Evolutionary conservation across 2,329 filamentous ascomycete genomes (phyloP).

Genomic region (Epichloe typhina): DNA sequence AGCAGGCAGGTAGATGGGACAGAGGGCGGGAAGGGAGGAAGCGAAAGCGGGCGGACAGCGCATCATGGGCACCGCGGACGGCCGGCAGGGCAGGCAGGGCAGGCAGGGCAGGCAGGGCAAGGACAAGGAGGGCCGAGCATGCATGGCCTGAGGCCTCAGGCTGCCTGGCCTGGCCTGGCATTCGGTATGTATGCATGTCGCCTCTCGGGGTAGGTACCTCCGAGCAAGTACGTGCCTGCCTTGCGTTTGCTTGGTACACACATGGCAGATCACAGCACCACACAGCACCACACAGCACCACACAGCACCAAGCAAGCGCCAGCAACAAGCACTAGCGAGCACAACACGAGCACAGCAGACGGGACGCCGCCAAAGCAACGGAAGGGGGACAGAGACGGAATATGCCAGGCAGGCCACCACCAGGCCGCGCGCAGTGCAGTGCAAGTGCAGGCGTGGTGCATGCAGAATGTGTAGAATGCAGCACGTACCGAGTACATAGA

Average conservation of each 20-base stretch:
- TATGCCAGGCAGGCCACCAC: background rate
- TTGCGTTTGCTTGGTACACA: too few relatives aligned
- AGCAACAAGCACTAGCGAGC: too few relatives aligned
- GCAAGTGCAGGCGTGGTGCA: background rate
- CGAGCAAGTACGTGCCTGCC: too few relatives aligned
- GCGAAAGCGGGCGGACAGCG: conserved; percentile 1
- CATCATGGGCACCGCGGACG: background rate
- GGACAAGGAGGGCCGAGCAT: background rate
- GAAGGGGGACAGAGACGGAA: background rate
- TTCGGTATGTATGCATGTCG: too few relatives aligned
- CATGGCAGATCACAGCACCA: too few relatives aligned
- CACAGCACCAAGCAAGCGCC: too few relatives aligned
- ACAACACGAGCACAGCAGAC: background rate
- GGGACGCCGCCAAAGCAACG: background rate
- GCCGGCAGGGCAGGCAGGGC: too few relatives aligned
- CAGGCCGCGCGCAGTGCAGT: background rate
- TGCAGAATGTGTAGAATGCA: background rate
- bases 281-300: too few relatives aligned
- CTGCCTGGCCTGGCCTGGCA: too few relatives aligned
- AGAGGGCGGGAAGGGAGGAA: conserved; percentile 4
- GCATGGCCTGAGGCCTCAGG: background rate
- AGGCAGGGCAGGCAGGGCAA: background rate
- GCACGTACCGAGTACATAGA: background rate
- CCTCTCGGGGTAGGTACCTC: too few relatives aligned
- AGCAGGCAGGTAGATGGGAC: conserved; percentile 6